Evolutionary conservation across 2,329 filamentous ascomycete species (phyloP).

Genomic region (Coleophoma crateriformis): DNA sequence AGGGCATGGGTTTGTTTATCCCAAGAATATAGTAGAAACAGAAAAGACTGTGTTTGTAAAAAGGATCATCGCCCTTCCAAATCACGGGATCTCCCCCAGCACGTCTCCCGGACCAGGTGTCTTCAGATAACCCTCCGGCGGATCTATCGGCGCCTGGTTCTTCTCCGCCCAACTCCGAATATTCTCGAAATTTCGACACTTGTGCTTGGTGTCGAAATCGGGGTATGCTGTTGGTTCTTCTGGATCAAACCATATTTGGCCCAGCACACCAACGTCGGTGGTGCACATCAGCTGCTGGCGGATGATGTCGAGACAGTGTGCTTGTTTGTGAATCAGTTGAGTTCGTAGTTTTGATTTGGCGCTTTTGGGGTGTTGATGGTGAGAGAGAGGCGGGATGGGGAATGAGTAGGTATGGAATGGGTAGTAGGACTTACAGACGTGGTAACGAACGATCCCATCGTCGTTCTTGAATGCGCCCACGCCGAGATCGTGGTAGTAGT

Average conservation of each 20-base stretch:
- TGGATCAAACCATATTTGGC: constrained; percentile 46
- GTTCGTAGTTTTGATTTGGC: neutral
- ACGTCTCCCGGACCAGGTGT: constrained; percentile 10
- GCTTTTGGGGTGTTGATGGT: too few relatives aligned
- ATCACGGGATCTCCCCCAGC: constrained; percentile 14
- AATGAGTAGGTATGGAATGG: too few relatives aligned
- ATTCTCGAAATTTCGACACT: constrained; percentile 44
- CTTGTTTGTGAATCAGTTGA: constrained; percentile 16
- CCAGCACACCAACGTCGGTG: constrained; percentile 42
- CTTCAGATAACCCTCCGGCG: constrained; percentile 13
- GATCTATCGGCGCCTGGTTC: constrained; percentile 30
- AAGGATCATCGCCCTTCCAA: too few relatives aligned
- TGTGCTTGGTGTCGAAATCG: constrained; percentile 46
- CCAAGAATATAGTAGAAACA: too few relatives aligned
- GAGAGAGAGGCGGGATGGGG: too few relatives aligned
- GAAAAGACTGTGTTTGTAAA: too few relatives aligned
- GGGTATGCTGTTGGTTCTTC: constrained; percentile 32
- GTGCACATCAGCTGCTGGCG: constrained; percentile 50
- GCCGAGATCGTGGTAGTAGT: constrained; percentile 38
- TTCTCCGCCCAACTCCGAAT: constrained; percentile 41
- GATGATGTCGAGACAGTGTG: constrained; percentile 47
- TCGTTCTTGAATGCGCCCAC: constrained; percentile 40
- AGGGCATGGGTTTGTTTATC: too few relatives aligned
- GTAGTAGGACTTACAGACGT: constrained; percentile 37
- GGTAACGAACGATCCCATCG: constrained; percentile 38